A percentile compares a stretch with the other conserved stretches of the same genome.
phyloP scores from a whole-genome alignment of 768 basidiomycete genomes.

The Lentinula lateritia region DNA sequence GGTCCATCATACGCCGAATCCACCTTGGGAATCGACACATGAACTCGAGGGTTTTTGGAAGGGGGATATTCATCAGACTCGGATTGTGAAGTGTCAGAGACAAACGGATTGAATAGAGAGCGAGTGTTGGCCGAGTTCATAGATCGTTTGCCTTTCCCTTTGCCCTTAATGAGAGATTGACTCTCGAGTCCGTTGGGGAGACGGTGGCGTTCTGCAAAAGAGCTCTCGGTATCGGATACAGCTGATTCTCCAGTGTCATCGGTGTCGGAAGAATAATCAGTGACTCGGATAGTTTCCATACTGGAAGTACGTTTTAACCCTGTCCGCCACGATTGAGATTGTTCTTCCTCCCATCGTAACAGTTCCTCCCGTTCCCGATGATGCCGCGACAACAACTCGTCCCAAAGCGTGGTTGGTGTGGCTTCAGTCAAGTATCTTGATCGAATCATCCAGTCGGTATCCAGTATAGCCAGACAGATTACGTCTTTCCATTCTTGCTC shows the following conservation, averaged over 20 bases:
- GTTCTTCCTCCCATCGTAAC: constrained; percentile 40
- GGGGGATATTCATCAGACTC: background rate
- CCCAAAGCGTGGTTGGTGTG: constrained; percentile 47
- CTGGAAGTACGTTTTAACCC: constrained; percentile 30
- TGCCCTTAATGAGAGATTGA: background rate
- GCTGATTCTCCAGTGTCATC: background rate
- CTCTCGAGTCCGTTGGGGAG: background rate
- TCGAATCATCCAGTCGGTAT: constrained; percentile 51
- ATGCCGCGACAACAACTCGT: constrained; percentile 56
- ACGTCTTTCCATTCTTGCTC: constrained; percentile 51
- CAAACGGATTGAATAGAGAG: background rate
- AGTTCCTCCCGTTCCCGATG: constrained; percentile 52
- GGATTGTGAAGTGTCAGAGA: background rate
- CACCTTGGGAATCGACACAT: background rate
- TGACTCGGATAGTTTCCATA: constrained; percentile 34
- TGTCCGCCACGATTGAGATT: background rate
- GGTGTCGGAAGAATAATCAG: background rate
- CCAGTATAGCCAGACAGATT: constrained; percentile 54
- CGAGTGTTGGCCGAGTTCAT: background rate
- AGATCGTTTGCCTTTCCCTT: background rate
- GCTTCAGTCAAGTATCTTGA: constrained; percentile 15
- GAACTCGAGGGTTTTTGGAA: background rate
- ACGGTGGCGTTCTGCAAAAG: background rate
- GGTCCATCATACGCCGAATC: background rate
- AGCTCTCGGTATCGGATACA: background rate